phyloP scores from a whole-genome alignment of 768 basidiomycete species.

The Paxillus involutus region DNA sequence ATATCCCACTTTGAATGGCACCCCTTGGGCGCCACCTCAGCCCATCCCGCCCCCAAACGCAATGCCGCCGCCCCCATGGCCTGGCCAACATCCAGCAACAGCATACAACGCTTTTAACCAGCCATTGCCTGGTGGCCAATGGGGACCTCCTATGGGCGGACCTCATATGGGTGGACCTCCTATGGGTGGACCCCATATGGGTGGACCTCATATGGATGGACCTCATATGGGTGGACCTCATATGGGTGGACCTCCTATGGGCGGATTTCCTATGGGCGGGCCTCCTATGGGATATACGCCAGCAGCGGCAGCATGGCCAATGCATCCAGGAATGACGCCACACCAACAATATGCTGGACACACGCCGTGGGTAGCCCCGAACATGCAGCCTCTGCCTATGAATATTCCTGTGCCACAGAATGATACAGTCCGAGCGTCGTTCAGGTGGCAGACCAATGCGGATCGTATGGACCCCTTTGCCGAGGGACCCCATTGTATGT shows the following conservation, averaged over 20 bases:
- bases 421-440: conserved; percentile 26
- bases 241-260: conserved; percentile 10
- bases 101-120: conserved; percentile 31
- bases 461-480: conserved; percentile 37
- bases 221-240: too few species aligned
- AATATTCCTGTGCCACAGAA: conserved; percentile 18
- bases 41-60: conserved; percentile 21
- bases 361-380: conserved; percentile 28
- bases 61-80: conserved; percentile 21
- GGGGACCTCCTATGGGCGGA: conserved; percentile 13
- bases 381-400: conserved; percentile 24
- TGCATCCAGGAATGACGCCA: conserved; percentile 24
- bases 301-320: conserved; percentile 26
- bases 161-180: too few species aligned
- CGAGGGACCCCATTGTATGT: conserved; percentile 45
- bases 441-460: conserved; percentile 30
- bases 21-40: conserved; percentile 26
- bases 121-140: conserved; percentile 28
- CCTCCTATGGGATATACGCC: conserved; percentile 13
- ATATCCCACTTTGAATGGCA: conserved; percentile 25
- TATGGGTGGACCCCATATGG: not conserved
- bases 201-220: conserved; percentile 3
- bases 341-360: conserved; percentile 22
- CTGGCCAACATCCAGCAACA: conserved; percentile 16
- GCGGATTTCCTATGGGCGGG: too few species aligned